phyloP scores from a whole-genome alignment of 1,139 yeast genomes.

The Candida glucosophila region DNA sequence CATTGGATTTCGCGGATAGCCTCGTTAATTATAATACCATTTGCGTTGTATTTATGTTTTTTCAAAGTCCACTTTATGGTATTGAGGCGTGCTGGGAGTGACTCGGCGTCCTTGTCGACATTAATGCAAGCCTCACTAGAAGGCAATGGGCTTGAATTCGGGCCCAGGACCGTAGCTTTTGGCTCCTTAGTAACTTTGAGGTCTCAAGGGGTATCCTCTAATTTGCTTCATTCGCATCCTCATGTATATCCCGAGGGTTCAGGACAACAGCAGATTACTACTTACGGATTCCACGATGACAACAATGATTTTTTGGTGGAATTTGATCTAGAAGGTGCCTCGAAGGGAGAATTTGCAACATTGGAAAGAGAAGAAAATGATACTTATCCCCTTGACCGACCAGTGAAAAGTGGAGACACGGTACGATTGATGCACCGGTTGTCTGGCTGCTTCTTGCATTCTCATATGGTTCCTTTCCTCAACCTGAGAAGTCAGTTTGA shows the following conservation, averaged over 20 bases:
- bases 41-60: slow-evolving; percentile 53
- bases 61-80: slow-evolving; percentile 77
- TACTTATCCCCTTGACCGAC: slow-evolving; percentile 10
- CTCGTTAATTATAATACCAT: slow-evolving; percentile 67
- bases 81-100: slow-evolving; percentile 71
- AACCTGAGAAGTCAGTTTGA: slow-evolving; percentile 47
- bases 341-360: slow-evolving; percentile 20
- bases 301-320: slow-evolving; percentile 59
- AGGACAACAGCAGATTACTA: slow-evolving; percentile 65
- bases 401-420: slow-evolving; percentile 41
- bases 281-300: slow-evolving; percentile 64
- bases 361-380: slow-evolving; percentile 21
- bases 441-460: slow-evolving; percentile 51
- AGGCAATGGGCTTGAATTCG: slow-evolving; percentile 41
- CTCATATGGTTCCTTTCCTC: slow-evolving; percentile 51
- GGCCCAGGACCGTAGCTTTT: slow-evolving; percentile 54
- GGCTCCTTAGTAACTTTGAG: slow-evolving; percentile 61
- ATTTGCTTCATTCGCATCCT: slow-evolving; percentile 61
- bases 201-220: slow-evolving; percentile 68
- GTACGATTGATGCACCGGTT: slow-evolving; percentile 48
- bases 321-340: slow-evolving; percentile 23
- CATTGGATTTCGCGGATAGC: slow-evolving; percentile 74
- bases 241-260: slow-evolving; percentile 69
- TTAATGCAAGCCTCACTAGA: slow-evolving; percentile 60
- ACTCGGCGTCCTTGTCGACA: slow-evolving; percentile 67